Evolutionary conservation across 805 yeast species (phyloP), one percentile per base, ranked within the genome.

Genomic region (Teunomyces kruisii): DNA sequence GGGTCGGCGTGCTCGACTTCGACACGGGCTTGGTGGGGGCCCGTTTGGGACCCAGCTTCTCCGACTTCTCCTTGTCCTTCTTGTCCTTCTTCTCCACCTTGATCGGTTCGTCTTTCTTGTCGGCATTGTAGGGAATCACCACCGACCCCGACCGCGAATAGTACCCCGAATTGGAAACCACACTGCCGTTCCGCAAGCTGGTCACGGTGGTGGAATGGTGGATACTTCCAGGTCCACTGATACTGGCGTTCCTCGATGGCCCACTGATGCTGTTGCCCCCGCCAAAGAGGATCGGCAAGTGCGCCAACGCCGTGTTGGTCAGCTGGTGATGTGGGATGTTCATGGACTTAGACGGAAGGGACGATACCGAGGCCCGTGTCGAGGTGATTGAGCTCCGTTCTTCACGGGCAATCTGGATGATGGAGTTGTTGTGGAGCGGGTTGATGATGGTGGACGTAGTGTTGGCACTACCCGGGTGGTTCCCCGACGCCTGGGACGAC

Each of bases 281-380:
- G n/a, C 76, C 76, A 48, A 69, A 72, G 14, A 72, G 49, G 3
- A 68, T 64, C 1, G 77, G 77, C 40, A 72, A 57, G 50, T 72
- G 77, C 3, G 74, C 74, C 54, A 72, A 59, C 5, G 74, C 63
- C 43, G 52, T 64, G 45, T 55, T 62, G 45, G 57, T 62, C 58
- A 62, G 64, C 46, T 71, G 75, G 54, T 72, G 77, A 52, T 72
- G 77, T 1, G 77, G 77, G 8, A 72, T 72, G 50, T 72, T 67
- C 77, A 72, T 72, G 13, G 70, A 64, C 51, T 72, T 72, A 13
- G 74, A 68, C 7, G 77, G 77, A 26, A 72, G 59, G 4, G 73
- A 67, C 46, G 68, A 65, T 9, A 72, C 70, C 24, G 74, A 68
- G 33, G 67, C 75, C 47, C 75, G 51, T 17, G 54, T 56, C 40